These are phyloP conservation scores for Tulasnella sp. DNA, from an alignment of 768 basidiomycete species.

Conservation along the genomic window DNA sequence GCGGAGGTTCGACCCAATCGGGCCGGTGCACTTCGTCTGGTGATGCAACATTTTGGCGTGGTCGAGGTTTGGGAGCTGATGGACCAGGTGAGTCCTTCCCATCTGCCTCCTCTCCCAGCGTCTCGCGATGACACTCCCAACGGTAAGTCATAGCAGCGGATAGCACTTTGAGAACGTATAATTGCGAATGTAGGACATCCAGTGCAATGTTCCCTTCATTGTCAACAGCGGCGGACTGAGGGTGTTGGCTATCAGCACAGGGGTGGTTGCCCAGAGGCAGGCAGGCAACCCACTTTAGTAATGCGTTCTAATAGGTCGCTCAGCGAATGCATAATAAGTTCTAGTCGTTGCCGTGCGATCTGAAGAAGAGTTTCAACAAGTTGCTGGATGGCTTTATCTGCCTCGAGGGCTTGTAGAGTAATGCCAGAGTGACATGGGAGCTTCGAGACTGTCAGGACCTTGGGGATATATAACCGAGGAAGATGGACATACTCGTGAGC, in stretches of 20 bases:
- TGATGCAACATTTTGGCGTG: conserved; percentile 19
- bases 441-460: conserved; percentile 30
- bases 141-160: conserved; percentile 65
- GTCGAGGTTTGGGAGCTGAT: conserved; percentile 35
- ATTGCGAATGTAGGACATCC: conserved; percentile 73
- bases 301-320: conserved; percentile 67
- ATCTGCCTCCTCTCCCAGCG: conserved; percentile 22
- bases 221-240: conserved; percentile 24
- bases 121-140: conserved; percentile 44
- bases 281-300: conserved; percentile 51
- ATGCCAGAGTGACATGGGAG: conserved; percentile 77
- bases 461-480: background rate
- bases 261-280: conserved; percentile 11
- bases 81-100: conserved; percentile 18
- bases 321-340: conserved; percentile 68
- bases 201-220: conserved; percentile 41
- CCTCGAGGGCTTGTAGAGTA: conserved; percentile 58
- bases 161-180: conserved; percentile 74
- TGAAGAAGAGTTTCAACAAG: conserved; percentile 71
- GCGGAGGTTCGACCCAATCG: conserved; percentile 48
- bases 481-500: conserved; percentile 49
- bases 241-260: conserved; percentile 35
- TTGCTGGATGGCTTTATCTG: conserved; percentile 60
- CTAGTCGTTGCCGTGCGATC: conserved; percentile 60
- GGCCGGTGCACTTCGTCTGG: conserved; percentile 28